Conservation (phyloP, 805 yeast species). For the Scheffersomyces stipitis region DNA sequence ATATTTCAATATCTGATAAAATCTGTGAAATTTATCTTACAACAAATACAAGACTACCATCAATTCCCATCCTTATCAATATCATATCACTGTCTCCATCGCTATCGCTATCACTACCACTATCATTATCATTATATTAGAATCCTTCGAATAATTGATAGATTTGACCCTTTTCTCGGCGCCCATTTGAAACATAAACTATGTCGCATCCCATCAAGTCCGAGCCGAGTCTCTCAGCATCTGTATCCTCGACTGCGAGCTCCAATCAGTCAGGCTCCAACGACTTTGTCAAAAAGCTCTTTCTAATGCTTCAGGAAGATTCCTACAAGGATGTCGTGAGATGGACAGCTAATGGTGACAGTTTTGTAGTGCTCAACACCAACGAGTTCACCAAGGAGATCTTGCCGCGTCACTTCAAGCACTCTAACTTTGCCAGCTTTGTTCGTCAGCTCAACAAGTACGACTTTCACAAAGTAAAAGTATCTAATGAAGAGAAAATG, state of each 20-base stretch:
- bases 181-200: no score
- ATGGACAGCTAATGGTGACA: conserved; percentile 85
- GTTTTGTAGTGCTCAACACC: conserved; percentile 86
- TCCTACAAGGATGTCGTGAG: conserved; percentile 72
- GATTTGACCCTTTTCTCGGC: no score
- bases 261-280: conserved; percentile 54
- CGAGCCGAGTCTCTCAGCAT: not conserved
- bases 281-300: conserved; percentile 77
- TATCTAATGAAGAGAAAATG: conserved; percentile 58
- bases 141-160: no score
- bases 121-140: no score
- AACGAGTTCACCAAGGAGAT: conserved; percentile 87
- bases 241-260: conserved; percentile 16
- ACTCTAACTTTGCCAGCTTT: conserved; percentile 90
- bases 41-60: no score
- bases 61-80: no score
- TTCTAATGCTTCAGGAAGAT: conserved; percentile 82
- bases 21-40: no score
- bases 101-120: no score
- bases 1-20: no score
- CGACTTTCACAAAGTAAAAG: conserved; percentile 94
- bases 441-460: conserved; percentile 95
- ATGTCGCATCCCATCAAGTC: not conserved
- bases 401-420: conserved; percentile 90
- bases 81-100: no score